A percentile compares a stretch with the other conserved stretches of the same genome.
phyloP scores from a whole-genome alignment of 257 asterid species.

The Apocynum venetum region DNA sequence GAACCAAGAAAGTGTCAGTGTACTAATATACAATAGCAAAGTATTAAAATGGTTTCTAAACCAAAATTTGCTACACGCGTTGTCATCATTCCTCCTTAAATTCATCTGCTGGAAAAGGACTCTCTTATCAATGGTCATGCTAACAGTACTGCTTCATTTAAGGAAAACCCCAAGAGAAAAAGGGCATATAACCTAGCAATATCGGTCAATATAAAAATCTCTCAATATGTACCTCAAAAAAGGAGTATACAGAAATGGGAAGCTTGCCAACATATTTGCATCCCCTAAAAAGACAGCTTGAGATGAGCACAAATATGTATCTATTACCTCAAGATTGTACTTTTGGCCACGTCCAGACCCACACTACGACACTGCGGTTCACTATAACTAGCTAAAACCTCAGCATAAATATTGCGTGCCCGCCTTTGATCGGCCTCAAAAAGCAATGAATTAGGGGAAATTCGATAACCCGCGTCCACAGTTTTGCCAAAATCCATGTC shows the following conservation, averaged over 20 bases:
- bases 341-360: conserved; percentile 43
- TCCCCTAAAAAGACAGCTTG: background rate
- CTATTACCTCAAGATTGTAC: conserved; percentile 52
- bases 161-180: too few relatives aligned
- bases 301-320: background rate
- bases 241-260: background rate
- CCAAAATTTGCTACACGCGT: background rate
- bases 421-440: conserved; percentile 39
- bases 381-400: conserved; percentile 46
- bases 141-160: background rate
- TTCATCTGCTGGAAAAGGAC: too few relatives aligned
- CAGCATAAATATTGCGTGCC: conserved; percentile 28
- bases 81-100: too few relatives aligned
- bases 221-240: background rate
- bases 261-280: background rate
- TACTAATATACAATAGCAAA: too few relatives aligned
- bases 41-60: too few relatives aligned
- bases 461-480: conserved; percentile 15
- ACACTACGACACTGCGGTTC: conserved; percentile 29
- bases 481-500: conserved; percentile 19
- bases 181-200: too few relatives aligned
- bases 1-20: background rate
- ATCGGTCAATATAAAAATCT: too few relatives aligned
- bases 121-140: background rate
- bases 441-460: conserved; percentile 20